phyloP scores from a whole-genome alignment of 2,329 filamentous ascomycete genomes.

The Intubia oerlemansii region DNA sequence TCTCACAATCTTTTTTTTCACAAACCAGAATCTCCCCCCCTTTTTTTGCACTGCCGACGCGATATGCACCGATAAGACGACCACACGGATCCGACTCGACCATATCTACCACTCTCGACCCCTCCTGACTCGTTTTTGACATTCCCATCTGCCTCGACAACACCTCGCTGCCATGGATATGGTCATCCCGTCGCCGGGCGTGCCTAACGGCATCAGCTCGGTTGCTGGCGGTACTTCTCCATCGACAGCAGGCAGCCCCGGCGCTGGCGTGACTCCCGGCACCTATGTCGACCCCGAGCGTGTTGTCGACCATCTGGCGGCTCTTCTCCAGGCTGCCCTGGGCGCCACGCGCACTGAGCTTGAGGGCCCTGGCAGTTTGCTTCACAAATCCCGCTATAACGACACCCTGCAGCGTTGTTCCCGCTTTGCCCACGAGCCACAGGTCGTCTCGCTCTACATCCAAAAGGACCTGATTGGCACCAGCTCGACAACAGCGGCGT shows the following conservation, averaged over 20 bases:
- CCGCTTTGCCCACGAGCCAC: slow-evolving; percentile 73
- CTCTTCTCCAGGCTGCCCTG: slow-evolving; percentile 51
- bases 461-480: slow-evolving; percentile 70
- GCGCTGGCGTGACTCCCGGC: slow-evolving; percentile 17
- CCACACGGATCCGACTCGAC: no score
- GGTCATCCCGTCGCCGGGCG: slow-evolving; percentile 21
- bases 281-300: slow-evolving; percentile 42
- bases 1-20: no score
- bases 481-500: no score
- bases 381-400: slow-evolving; percentile 47
- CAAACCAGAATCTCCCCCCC: no score
- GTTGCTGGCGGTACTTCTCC: slow-evolving; percentile 1
- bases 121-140: no score
- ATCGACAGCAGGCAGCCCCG: background rate
- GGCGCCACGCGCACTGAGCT: slow-evolving; percentile 62
- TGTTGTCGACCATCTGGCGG: slow-evolving; percentile 50
- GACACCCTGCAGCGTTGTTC: slow-evolving; percentile 77
- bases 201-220: slow-evolving; percentile 22
- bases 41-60: no score
- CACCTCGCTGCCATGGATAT: slow-evolving; percentile 23
- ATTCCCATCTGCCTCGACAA: no score
- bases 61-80: no score
- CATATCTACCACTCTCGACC: no score
- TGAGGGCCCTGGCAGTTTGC: slow-evolving; percentile 58
- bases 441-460: slow-evolving; percentile 72